Percentiles rank a stretch among this genome's conserved stretches.
Evolutionary conservation across 2,329 filamentous ascomycete species (phyloP).

Genomic region (Helotiales sp.): DNA sequence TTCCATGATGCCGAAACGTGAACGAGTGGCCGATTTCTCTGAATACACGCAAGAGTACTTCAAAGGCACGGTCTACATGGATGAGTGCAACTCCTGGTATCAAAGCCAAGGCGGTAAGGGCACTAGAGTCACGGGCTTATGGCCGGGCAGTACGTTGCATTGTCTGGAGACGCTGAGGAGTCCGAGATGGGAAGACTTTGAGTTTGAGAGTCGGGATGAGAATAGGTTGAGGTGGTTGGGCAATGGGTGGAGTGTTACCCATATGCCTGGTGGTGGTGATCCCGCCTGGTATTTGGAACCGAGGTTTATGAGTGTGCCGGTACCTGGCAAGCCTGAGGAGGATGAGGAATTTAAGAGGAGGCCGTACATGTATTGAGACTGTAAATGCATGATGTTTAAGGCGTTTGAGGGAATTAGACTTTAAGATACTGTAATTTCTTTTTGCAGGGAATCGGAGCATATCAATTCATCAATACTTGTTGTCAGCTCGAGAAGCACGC

Average conservation of each 20-base stretch:
- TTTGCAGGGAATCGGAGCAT: not conserved
- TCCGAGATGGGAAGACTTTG: constrained; percentile 61
- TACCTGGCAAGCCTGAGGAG: constrained; percentile 46
- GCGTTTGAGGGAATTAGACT: not conserved
- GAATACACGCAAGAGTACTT: constrained; percentile 56
- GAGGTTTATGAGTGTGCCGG: constrained; percentile 46
- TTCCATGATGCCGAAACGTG: constrained; percentile 51
- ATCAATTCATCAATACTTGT: no score
- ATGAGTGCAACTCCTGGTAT: constrained; percentile 44
- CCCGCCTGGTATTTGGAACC: constrained; percentile 50
- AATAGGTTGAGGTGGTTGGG: constrained; percentile 50
- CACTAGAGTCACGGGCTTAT: constrained; percentile 48
- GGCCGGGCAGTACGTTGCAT: constrained; percentile 45
- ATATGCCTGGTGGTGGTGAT: constrained; percentile 48
- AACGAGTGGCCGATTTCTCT: constrained; percentile 55
- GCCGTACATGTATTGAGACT: constrained; percentile 45
- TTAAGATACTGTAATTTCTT: no score
- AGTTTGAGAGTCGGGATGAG: constrained; percentile 42
- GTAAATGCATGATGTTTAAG: not conserved
- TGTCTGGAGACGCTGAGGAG: constrained; percentile 55
- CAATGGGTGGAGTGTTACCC: constrained; percentile 50
- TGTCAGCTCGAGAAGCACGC: no score
- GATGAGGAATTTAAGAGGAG: constrained; percentile 43
- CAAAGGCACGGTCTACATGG: constrained; percentile 57
- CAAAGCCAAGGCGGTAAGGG: constrained; percentile 45